Evolutionary conservation across 2,329 filamentous ascomycete genomes (phyloP).

Genomic region (Lasiodiplodia hormozganensis): DNA sequence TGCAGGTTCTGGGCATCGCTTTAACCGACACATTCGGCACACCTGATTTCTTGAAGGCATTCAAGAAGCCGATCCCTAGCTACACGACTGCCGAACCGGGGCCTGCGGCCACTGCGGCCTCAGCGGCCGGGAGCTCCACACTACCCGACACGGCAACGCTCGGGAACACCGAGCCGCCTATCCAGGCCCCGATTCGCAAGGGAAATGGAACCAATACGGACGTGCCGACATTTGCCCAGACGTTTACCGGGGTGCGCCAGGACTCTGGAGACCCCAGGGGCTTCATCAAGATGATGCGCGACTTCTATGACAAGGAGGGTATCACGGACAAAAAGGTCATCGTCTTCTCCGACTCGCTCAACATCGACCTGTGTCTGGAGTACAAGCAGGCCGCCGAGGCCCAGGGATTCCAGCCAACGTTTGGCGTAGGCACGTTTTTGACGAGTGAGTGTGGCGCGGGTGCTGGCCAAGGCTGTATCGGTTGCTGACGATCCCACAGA

Average conservation of each 20-base stretch:
- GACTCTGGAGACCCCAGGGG: slow-evolving; percentile 86
- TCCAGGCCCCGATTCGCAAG: slow-evolving; percentile 50
- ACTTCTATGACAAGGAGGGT: slow-evolving; percentile 78
- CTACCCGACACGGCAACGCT: slow-evolving; percentile 47
- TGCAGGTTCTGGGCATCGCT: slow-evolving; percentile 77
- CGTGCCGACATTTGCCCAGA: slow-evolving; percentile 73
- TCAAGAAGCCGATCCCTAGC: slow-evolving; percentile 69
- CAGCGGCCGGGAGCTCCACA: slow-evolving; percentile 52
- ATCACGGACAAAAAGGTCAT: slow-evolving; percentile 85
- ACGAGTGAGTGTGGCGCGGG: slow-evolving; percentile 65
- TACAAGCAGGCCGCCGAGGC: slow-evolving; percentile 86
- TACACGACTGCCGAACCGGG: slow-evolving; percentile 51
- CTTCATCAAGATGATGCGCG: slow-evolving; percentile 78
- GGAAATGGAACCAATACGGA: slow-evolving; percentile 38
- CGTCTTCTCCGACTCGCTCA: slow-evolving; percentile 94
- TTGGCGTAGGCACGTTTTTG: slow-evolving; percentile 93
- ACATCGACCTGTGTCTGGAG: slow-evolving; percentile 87
- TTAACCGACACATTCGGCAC: slow-evolving; percentile 98
- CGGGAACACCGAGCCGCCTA: slow-evolving; percentile 50
- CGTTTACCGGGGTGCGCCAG: slow-evolving; percentile 84
- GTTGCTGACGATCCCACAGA: slow-evolving; percentile 54
- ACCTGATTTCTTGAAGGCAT: slow-evolving; percentile 82
- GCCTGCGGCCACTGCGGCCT: slow-evolving; percentile 48
- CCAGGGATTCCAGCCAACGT: slow-evolving; percentile 81
- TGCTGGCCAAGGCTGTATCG: slow-evolving; percentile 12